Evolutionary conservation across 2,329 filamentous ascomycete genomes (phyloP), one percentile per base, ranked within the genome.

Genomic region (Exophiala sp.): DNA sequence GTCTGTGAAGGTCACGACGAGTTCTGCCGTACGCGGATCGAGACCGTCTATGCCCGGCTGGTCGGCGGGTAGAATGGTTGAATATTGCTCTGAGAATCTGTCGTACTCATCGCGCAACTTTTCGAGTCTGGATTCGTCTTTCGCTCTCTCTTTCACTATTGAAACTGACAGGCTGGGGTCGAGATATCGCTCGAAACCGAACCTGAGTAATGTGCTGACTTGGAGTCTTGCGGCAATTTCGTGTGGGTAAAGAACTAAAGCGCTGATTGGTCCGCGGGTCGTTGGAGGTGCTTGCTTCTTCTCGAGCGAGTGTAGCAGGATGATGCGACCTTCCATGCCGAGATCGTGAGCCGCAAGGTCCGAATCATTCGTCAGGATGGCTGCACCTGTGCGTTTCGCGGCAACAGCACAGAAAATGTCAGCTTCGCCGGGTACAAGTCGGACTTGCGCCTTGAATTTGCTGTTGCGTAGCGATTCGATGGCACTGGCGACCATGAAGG

Each of bases 361-460:
- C 0, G 91, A 95, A 65, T 97, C 92, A n/a, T 84, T 85, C 0
- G 90, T 95, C 5, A 96, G 71, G 24, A 85, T 74, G 11, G 90
- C 78, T 1, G 76, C 73, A 0, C 81, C 82, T 29, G 75, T 66
- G 2, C 72, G 58, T n/a, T 75, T 76, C 5, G 88, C 78, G 49
- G 84, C 77, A 11, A 78, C 71, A 2, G 89, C 90, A 67, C 91
- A 96, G 71, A 83, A 94, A 20, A 78, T 71, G 66, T 97, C 92
- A 1, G 92, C 92, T 71, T 97, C 92, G 0, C 88, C 91, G 0
- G 89, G 84, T 0, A 95, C 86, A 10, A 94, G 76, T 20, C 76
- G 71, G 0, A 76, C 78, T 5, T 72, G 62, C 2, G 65, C 56
- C 7, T 64, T 65, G 70, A 71, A 74, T 12, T 63, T 64, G 50